Conservation (phyloP, 2,329 filamentous ascomycete species). For the Aspergillus carbonarius region DNA sequence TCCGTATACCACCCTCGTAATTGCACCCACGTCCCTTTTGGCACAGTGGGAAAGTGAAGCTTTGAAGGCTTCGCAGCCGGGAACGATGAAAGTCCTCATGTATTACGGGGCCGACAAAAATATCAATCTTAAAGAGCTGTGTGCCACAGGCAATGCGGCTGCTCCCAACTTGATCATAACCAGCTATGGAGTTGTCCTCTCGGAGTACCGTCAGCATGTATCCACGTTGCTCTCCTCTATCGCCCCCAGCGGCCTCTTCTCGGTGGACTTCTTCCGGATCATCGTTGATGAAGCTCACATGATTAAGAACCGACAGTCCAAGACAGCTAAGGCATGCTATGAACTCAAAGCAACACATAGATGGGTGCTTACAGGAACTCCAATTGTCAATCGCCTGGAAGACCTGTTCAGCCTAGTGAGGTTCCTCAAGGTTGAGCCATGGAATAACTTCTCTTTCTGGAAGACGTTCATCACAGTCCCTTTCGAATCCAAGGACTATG, state of each 20-base stretch:
- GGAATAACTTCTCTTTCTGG: constrained; percentile 99
- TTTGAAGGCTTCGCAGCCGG: constrained; percentile 80
- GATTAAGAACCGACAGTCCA: constrained; percentile 87
- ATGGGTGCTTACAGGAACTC: constrained; percentile 92
- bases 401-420: constrained; percentile 91
- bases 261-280: constrained; percentile 88
- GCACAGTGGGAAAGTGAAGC: constrained; percentile 97
- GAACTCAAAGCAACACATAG: constrained; percentile 81
- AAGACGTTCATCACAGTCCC: constrained; percentile 97
- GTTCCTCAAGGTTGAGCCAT: constrained; percentile 91
- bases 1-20: constrained; percentile 85
- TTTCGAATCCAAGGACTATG: constrained; percentile 92
- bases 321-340: constrained; percentile 93
- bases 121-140: constrained; percentile 73
- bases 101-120: constrained; percentile 91
- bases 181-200: constrained; percentile 87
- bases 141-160: constrained; percentile 70
- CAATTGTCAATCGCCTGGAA: constrained; percentile 93
- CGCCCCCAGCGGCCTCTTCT: constrained; percentile 73
- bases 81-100: constrained; percentile 77
- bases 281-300: constrained; percentile 94
- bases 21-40: constrained; percentile 97
- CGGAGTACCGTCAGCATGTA: constrained; percentile 77
- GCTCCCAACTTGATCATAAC: constrained; percentile 92
- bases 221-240: constrained; percentile 42